Evolutionary conservation across 2,329 filamentous ascomycete genomes (phyloP).

Genomic region (Mycosphaerella arachidis): DNA sequence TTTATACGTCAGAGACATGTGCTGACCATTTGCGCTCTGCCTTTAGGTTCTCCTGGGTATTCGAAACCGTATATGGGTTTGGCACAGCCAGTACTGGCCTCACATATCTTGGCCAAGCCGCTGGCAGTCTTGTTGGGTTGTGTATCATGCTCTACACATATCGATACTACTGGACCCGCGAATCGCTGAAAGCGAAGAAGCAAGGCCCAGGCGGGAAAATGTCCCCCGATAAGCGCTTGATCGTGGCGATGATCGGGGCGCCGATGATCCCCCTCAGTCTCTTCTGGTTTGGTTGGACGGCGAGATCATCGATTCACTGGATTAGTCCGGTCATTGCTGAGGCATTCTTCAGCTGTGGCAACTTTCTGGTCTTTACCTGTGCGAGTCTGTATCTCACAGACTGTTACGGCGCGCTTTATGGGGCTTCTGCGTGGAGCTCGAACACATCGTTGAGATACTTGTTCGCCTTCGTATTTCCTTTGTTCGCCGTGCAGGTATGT

Average conservation of each 20-base stretch:
- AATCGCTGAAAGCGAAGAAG: background rate
- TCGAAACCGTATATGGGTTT: slow-evolving; percentile 66
- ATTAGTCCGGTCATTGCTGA: slow-evolving; percentile 36
- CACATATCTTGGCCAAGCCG: slow-evolving; percentile 20
- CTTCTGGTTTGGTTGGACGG: slow-evolving; percentile 37
- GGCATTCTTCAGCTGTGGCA: slow-evolving; percentile 27
- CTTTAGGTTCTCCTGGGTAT: slow-evolving; percentile 36
- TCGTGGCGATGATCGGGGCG: slow-evolving; percentile 13
- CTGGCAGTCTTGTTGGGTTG: slow-evolving; percentile 14
- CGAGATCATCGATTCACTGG: slow-evolving; percentile 31
- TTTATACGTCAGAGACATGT: no score
- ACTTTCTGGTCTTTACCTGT: slow-evolving; percentile 37
- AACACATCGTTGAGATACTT: slow-evolving; percentile 54
- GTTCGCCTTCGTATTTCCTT: slow-evolving; percentile 54
- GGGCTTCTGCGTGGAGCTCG: slow-evolving; percentile 54
- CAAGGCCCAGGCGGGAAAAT: background rate
- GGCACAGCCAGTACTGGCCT: slow-evolving; percentile 39
- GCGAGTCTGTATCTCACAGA: slow-evolving; percentile 47
- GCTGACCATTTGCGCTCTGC: no score
- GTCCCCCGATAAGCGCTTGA: slow-evolving; percentile 9
- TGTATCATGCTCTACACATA: slow-evolving; percentile 23
- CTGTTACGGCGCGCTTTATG: slow-evolving; percentile 48
- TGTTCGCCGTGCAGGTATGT: slow-evolving; percentile 40
- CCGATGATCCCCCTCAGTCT: slow-evolving; percentile 18
- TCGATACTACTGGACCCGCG: background rate